Percentiles rank a stretch among this genome's conserved stretches.
These are phyloP conservation scores for Phytophthora hibernalis DNA, from an alignment of 352 stramenopile species.

Conservation along the genomic window DNA sequence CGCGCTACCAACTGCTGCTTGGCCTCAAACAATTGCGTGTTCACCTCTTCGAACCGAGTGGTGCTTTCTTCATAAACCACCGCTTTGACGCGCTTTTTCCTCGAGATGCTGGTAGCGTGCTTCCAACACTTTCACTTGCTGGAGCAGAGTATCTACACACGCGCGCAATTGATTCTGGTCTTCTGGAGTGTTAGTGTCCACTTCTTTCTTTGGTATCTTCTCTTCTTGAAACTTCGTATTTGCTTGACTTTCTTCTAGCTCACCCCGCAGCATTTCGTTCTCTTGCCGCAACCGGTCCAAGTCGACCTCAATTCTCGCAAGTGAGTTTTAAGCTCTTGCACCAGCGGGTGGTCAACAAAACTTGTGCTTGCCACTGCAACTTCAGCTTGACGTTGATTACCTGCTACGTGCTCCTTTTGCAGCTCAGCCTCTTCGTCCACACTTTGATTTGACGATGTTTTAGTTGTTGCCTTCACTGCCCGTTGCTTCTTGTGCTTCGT, in stretches of 20 bases:
- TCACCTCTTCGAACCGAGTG: conserved; percentile 47
- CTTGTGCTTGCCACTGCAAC: background rate
- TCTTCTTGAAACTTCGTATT: background rate
- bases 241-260: conserved; percentile 28
- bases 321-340: conserved; percentile 49
- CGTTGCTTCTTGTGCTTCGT: conserved; percentile 5
- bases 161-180: conserved; percentile 43
- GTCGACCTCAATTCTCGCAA: conserved; percentile 52
- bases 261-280: conserved; percentile 57
- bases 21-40: conserved; percentile 46
- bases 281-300: conserved; percentile 55
- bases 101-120: conserved; percentile 58
- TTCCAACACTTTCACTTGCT: conserved; percentile 63
- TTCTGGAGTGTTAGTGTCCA: background rate
- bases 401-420: background rate
- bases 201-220: background rate
- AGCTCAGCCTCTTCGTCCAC: background rate
- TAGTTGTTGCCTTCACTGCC: background rate
- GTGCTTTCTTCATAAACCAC: conserved; percentile 52
- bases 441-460: background rate
- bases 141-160: conserved; percentile 40
- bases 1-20: conserved; percentile 54
- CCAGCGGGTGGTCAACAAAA: conserved; percentile 26
- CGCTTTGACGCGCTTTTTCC: conserved; percentile 43
- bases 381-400: conserved; percentile 3